Percentiles rank a stretch among this genome's conserved stretches.
These are phyloP conservation scores for Centella asiatica DNA, from an alignment of 129 eudicot species.

Conservation along the genomic window DNA sequence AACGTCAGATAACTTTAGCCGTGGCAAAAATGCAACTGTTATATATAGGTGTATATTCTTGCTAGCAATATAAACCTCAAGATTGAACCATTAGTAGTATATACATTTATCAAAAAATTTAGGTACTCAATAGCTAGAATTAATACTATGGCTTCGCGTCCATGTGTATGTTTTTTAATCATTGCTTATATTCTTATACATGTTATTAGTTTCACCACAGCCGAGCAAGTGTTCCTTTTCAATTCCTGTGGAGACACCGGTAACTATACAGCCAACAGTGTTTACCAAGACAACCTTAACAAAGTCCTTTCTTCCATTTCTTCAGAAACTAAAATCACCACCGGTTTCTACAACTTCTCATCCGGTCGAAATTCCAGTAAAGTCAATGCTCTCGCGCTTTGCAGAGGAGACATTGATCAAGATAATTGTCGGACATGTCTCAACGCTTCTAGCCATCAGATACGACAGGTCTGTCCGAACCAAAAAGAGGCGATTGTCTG, in stretches of 20 bases:
- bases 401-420: conserved; percentile 33
- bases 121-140: no score
- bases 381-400: conserved; percentile 28
- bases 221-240: no score
- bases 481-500: conserved; percentile 27
- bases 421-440: conserved; percentile 24
- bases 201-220: no score
- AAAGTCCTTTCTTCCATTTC: neutral
- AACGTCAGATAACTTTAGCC: no score
- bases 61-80: no score
- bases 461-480: conserved; percentile 21
- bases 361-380: conserved; percentile 12
- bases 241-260: neutral
- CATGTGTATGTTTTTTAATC: no score
- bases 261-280: conserved; percentile 1
- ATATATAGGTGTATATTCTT: no score
- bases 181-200: no score
- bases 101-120: no score
- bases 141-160: no score
- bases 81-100: no score
- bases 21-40: no score
- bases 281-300: neutral
- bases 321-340: neutral
- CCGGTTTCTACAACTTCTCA: conserved; percentile 23
- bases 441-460: neutral